Conservation (phyloP, 331 rosid genomes). For the Dryas integrifolia region DNA sequence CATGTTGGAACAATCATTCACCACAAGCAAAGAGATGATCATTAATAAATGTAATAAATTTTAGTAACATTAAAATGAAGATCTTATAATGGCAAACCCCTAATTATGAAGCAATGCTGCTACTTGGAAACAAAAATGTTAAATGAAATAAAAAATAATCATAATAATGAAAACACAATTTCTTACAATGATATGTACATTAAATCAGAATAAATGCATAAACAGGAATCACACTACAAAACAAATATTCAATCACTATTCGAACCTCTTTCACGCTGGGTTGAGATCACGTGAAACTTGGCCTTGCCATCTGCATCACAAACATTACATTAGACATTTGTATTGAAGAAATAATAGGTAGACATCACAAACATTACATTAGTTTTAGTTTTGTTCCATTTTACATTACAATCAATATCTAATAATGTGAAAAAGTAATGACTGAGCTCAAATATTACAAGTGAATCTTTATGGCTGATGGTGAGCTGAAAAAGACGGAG, state of each 20-base stretch:
- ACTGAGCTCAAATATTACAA: background rate
- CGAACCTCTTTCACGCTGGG: slow-evolving; percentile 52
- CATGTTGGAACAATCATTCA: background rate
- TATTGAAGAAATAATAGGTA: background rate
- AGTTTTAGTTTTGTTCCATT: background rate
- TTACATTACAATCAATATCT: background rate
- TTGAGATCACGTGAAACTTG: slow-evolving; percentile 75
- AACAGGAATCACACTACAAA: slow-evolving; percentile 41
- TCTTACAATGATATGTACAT: slow-evolving; percentile 82
- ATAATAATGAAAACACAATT: slow-evolving; percentile 30
- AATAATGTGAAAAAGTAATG: background rate
- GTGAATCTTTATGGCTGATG: background rate
- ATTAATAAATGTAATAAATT: slow-evolving; percentile 26
- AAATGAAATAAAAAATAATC: slow-evolving; percentile 5
- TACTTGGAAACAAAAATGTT: slow-evolving; percentile 31
- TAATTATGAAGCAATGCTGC: slow-evolving; percentile 36
- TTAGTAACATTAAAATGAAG: slow-evolving; percentile 27
- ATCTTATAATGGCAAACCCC: slow-evolving; percentile 39
- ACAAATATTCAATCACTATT: slow-evolving; percentile 10
- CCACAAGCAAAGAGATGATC: slow-evolving; percentile 1
- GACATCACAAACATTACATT: no score
- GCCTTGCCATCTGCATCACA: slow-evolving; percentile 95
- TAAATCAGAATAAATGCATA: slow-evolving; percentile 45
- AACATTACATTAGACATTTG: slow-evolving; percentile 13
- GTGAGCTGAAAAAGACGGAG: background rate